These are phyloP conservation scores for Microbotryum lychnidis-dioicae DNA, from an alignment of 1,284 basidiomycete genomes.

Conservation along the genomic window DNA sequence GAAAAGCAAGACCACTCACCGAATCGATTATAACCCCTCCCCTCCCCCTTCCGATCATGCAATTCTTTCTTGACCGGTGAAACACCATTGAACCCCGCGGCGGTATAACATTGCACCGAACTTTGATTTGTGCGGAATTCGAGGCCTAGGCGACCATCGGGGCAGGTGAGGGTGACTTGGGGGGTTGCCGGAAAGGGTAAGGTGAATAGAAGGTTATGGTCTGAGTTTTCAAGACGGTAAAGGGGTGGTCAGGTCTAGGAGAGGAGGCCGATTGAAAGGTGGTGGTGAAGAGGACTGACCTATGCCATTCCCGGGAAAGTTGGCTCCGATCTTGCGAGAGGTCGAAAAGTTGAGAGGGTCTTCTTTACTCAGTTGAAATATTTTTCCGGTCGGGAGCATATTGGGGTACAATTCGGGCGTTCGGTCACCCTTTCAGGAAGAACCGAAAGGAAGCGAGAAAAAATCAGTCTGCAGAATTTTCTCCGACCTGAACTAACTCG, in stretches of 20 bases:
- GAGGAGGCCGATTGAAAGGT: not conserved
- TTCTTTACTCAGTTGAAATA: slow-evolving; percentile 10
- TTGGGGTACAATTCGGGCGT: slow-evolving; percentile 13
- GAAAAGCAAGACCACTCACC: not conserved
- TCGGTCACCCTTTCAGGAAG: slow-evolving; percentile 14
- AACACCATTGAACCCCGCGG: slow-evolving; percentile 6
- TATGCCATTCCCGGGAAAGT: slow-evolving; percentile 20
- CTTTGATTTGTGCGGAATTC: slow-evolving; percentile 18
- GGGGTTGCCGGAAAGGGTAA: not conserved
- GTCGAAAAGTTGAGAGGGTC: not conserved
- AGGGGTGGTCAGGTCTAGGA: not conserved
- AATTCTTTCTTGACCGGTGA: slow-evolving; percentile 8
- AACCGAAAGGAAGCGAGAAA: not conserved
- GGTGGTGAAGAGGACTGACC: slow-evolving; percentile 8
- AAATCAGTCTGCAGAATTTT: not conserved
- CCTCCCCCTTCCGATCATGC: slow-evolving; percentile 1
- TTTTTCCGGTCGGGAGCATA: slow-evolving; percentile 21
- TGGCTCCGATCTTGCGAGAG: slow-evolving; percentile 19
- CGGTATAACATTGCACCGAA: slow-evolving; percentile 28
- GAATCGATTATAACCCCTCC: slow-evolving; percentile 10
- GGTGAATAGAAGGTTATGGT: slow-evolving; percentile 24
- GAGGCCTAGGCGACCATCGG: slow-evolving; percentile 1
- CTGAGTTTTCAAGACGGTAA: not conserved
- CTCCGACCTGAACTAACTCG: not conserved
- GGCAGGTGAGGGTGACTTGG: slow-evolving; percentile 22